These are phyloP conservation scores for Cutaneotrichosporon sp. DNA, from an alignment of 1,284 basidiomycete species.

Conservation along the genomic window DNA sequence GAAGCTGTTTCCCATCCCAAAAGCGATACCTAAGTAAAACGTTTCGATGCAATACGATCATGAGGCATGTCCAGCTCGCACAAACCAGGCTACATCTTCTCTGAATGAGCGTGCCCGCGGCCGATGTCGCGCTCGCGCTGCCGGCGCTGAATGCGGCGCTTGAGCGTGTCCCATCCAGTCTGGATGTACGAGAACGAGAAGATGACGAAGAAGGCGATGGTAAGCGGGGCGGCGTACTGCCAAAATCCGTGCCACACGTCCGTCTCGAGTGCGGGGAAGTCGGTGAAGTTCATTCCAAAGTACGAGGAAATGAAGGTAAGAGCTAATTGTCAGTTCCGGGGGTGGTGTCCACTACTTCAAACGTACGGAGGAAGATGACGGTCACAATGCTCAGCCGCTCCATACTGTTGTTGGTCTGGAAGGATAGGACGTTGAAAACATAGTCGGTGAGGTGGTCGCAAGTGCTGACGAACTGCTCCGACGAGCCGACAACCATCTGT, in stretches of 20 bases:
- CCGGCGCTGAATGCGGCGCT: slow-evolving; percentile 19
- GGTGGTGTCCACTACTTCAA: not conserved
- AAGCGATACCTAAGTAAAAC: too few relatives aligned
- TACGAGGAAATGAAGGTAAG: slow-evolving; percentile 34
- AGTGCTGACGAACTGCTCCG: slow-evolving; percentile 45
- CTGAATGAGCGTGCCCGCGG: not conserved
- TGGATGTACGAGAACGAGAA: slow-evolving; percentile 42
- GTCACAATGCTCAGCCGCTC: slow-evolving; percentile 48
- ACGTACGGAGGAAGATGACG: slow-evolving; percentile 49
- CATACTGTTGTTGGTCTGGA: slow-evolving; percentile 48
- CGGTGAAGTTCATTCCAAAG: slow-evolving; percentile 44
- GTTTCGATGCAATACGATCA: too few relatives aligned
- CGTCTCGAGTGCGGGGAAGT: slow-evolving; percentile 33
- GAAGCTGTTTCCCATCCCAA: too few relatives aligned
- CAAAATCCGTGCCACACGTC: slow-evolving; percentile 41
- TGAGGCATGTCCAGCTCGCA: too few relatives aligned
- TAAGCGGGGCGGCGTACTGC: slow-evolving; percentile 43
- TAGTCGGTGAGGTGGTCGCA: slow-evolving; percentile 48
- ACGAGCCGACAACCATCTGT: slow-evolving; percentile 34
- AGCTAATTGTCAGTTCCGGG: slow-evolving; percentile 12
- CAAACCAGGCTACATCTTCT: not conserved
- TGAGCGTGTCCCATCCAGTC: slow-evolving; percentile 26
- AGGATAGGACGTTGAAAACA: slow-evolving; percentile 46
- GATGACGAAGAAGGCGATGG: slow-evolving; percentile 45
- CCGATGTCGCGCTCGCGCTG: not conserved